Evolutionary conservation across 768 basidiomycete genomes (phyloP), one percentile per base, ranked within the genome.

Genomic region (Leccinum rimulosum): DNA sequence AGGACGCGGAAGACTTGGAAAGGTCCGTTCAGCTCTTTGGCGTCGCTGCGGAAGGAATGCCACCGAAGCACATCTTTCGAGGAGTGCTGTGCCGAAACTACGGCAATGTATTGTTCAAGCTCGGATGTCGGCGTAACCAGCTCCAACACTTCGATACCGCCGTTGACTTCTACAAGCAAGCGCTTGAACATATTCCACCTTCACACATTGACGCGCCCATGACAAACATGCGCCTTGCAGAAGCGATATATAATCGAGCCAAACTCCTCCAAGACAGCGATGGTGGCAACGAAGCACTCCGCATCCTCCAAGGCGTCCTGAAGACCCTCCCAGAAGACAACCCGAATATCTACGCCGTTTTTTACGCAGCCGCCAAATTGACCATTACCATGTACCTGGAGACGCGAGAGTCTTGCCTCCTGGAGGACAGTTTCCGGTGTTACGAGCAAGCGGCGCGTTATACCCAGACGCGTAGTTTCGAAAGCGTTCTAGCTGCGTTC

Each of bases 351-450:
- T 47, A 38, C 9, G 0, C 0, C 4, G 4, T 59, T 38, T 68
- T 38, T 31, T 35, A 25, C 7, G 0, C 2, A 2, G 54, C 56
- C 2, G 63, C 59, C 9, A 12, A 0, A 1, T 1, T 67, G 17
- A 50, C 6, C 40, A 12, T 48, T 36, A 7, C 22, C 22, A 31
- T 51, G 35, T 63, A 63, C 25, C 2, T 5, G 6, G 3, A 11
- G 9, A 40, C 53, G 15, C 33, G 49, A 47, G 8, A 1, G 1
- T 6, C 59, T 3, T 31, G 10, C 2, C 49, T 33, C 3, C 19
- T 70, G 53, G 66, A 72, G 36, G 52, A 61, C 2, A 25, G 35
- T 14, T 62, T 70, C 54, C 35, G 14, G 28, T 55, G 45, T 52
- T 65, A 54, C 40, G 58, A 61, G 38, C 51, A 55, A 27, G 70